Conservation (phyloP, 1,284 basidiomycete genomes). For the Tylopilus sp. region DNA sequence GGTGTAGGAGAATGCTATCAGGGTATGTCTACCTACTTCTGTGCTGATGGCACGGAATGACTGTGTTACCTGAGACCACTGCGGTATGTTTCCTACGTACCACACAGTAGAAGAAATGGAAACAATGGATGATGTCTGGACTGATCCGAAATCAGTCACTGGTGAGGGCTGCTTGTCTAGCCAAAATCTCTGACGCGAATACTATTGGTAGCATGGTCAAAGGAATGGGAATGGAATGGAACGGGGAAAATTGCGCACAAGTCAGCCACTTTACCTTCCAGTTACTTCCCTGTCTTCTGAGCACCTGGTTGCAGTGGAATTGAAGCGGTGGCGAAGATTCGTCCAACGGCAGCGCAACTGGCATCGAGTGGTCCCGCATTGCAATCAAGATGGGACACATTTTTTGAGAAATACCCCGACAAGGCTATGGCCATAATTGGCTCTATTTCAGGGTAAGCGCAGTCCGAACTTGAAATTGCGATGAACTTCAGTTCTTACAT, state of each 20-base stretch:
- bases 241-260: constrained; percentile 56
- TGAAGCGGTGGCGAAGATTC: neutral
- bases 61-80: constrained; percentile 52
- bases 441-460: constrained; percentile 24
- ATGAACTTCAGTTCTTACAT: neutral
- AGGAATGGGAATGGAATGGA: constrained; percentile 57
- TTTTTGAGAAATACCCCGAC: constrained; percentile 42
- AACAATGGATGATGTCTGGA: constrained; percentile 57
- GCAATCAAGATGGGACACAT: constrained; percentile 50
- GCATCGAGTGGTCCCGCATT: constrained; percentile 42
- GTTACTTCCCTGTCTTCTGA: neutral
- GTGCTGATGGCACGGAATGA: neutral
- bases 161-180: constrained; percentile 38
- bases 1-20: constrained; percentile 69
- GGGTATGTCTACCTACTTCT: constrained; percentile 43
- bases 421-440: constrained; percentile 32
- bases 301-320: neutral
- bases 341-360: neutral
- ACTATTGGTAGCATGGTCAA: constrained; percentile 46
- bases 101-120: constrained; percentile 51
- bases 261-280: neutral
- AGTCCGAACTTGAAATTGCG: neutral
- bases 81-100: constrained; percentile 48
- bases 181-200: neutral
- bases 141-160: constrained; percentile 42